These are phyloP conservation scores for Umbelopsis ramanniana DNA, from an alignment of 192 early-diverging fungal genomes.

Conservation along the genomic window DNA sequence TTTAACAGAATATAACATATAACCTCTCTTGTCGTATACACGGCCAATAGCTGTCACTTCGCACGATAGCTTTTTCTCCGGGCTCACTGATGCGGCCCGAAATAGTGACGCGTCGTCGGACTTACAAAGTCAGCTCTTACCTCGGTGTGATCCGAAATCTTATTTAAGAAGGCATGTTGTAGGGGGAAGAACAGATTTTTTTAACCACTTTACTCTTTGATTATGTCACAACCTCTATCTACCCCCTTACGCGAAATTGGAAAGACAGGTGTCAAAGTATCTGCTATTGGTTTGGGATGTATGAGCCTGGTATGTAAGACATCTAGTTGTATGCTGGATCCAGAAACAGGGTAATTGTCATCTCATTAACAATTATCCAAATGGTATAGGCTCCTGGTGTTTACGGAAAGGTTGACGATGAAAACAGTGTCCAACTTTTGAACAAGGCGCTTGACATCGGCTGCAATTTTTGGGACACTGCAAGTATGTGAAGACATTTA, in stretches of 20 bases:
- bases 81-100: too few relatives aligned
- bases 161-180: background rate
- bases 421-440: background rate
- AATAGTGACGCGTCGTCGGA: too few relatives aligned
- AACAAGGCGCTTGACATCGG: slow-evolving; percentile 29
- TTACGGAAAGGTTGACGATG: background rate
- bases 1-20: too few relatives aligned
- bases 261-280: slow-evolving; percentile 40
- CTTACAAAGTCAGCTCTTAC: too few relatives aligned
- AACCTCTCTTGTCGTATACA: too few relatives aligned
- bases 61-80: too few relatives aligned
- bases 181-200: background rate
- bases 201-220: background rate
- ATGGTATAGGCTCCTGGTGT: background rate
- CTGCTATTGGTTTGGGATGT: slow-evolving; percentile 44
- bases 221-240: background rate
- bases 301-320: slow-evolving; percentile 47
- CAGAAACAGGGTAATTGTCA: background rate
- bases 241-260: slow-evolving; percentile 23
- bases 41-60: too few relatives aligned
- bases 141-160: background rate
- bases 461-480: slow-evolving; percentile 63
- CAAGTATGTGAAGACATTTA: background rate
- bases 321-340: background rate
- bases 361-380: background rate